Conservation (phyloP, 2,329 filamentous ascomycete genomes). For the Colletotrichum brevisporum region DNA sequence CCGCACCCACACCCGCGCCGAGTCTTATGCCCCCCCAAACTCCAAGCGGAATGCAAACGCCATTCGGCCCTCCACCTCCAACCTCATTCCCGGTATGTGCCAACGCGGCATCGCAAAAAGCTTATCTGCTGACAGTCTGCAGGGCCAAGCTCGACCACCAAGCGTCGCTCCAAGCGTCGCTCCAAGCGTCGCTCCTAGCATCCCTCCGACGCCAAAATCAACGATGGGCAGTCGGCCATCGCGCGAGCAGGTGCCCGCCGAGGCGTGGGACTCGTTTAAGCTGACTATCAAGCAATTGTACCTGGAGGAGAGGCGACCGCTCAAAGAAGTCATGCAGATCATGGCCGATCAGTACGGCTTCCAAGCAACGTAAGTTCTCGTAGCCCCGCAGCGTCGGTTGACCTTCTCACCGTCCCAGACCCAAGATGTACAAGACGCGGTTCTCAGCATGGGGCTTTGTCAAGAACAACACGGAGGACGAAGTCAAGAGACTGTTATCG, state of each 20-base stretch:
- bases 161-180: constrained; percentile 38
- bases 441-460: constrained; percentile 70
- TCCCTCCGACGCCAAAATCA: constrained; percentile 47
- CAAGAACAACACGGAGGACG: constrained; percentile 69
- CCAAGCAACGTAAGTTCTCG: constrained; percentile 61
- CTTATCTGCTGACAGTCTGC: constrained; percentile 19
- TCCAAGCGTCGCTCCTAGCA: constrained; percentile 32
- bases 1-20: constrained; percentile 36
- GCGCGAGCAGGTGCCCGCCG: constrained; percentile 60
- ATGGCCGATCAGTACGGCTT: constrained; percentile 65
- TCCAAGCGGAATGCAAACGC: constrained; percentile 32
- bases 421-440: constrained; percentile 70
- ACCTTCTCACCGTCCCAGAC: constrained; percentile 50
- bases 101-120: background rate
- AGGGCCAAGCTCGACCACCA: constrained; percentile 34
- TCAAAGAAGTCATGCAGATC: constrained; percentile 67
- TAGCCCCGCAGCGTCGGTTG: background rate
- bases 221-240: constrained; percentile 53
- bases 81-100: constrained; percentile 39
- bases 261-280: constrained; percentile 64
- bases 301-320: constrained; percentile 63
- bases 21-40: constrained; percentile 24
- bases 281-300: constrained; percentile 61
- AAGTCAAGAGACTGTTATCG: constrained; percentile 64
- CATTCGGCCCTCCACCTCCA: constrained; percentile 36